Conservation (phyloP, 2,329 filamentous ascomycete genomes). For the Nemania sp. region DNA sequence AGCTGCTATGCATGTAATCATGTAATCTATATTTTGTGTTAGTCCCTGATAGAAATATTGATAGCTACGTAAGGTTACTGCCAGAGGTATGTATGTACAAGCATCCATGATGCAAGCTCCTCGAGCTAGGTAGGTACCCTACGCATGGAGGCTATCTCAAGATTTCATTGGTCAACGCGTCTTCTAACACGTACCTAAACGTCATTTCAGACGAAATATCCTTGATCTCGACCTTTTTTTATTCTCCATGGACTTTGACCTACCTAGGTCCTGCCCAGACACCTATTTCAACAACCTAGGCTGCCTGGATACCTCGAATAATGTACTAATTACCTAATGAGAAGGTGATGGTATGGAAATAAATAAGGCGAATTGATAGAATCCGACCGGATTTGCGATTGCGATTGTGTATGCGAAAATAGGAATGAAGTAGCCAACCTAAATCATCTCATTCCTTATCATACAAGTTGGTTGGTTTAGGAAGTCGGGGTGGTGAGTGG, state of each 20-base stretch:
- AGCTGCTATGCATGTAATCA: not conserved
- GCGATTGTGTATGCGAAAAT: not conserved
- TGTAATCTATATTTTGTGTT: no score
- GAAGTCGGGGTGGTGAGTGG: no score
- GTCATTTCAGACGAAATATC: conserved; percentile 24
- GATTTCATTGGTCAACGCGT: conserved; percentile 24
- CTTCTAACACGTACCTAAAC: conserved; percentile 24
- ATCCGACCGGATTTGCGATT: not conserved
- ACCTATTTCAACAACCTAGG: not conserved
- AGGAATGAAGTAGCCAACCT: not conserved
- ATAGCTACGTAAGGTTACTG: no score
- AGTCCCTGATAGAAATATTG: no score
- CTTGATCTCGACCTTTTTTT: conserved; percentile 10
- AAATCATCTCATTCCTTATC: conserved; percentile 20
- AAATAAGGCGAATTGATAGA: not conserved
- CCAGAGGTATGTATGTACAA: no score
- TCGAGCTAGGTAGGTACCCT: not conserved
- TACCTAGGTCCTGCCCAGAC: not conserved
- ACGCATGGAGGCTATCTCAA: conserved; percentile 9
- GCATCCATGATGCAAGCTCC: not conserved
- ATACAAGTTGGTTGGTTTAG: not conserved
- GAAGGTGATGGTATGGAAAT: no score
- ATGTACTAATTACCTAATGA: not conserved
- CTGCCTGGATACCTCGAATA: not conserved
- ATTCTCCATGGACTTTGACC: not conserved